Evolutionary conservation across 352 stramenopile species (phyloP).

Genomic region (Albugo candida): DNA sequence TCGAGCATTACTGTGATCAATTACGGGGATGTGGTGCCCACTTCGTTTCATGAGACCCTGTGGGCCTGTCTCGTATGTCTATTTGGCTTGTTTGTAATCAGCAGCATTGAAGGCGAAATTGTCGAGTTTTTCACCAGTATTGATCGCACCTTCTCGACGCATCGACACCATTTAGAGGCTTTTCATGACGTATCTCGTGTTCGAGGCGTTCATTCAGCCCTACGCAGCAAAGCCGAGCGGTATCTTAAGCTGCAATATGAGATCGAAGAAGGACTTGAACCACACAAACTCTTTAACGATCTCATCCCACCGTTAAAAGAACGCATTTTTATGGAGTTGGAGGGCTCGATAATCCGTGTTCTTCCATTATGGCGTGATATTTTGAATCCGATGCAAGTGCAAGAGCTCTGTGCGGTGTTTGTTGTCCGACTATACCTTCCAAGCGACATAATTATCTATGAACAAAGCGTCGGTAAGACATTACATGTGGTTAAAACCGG

Average conservation of each 20-base stretch:
- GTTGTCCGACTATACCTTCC: conserved; percentile 11
- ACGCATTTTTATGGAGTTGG: conserved; percentile 13
- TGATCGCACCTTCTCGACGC: conserved; percentile 7
- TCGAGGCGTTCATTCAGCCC: conserved; percentile 1
- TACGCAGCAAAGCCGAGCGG: neutral
- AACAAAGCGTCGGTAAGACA: conserved; percentile 7
- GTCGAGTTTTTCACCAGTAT: conserved; percentile 13
- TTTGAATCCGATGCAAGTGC: conserved; percentile 8
- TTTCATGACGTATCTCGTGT: conserved; percentile 7
- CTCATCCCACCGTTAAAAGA: conserved; percentile 3
- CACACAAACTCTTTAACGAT: conserved; percentile 10
- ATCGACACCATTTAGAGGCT: conserved; percentile 9
- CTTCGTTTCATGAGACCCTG: conserved; percentile 11
- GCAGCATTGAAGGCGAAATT: conserved; percentile 15
- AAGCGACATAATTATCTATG: conserved; percentile 13
- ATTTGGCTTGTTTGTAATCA: conserved; percentile 15
- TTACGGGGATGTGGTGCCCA: conserved; percentile 18
- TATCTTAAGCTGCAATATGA: conserved; percentile 9
- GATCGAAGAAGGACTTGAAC: conserved; percentile 9
- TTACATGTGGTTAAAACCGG: conserved; percentile 12
- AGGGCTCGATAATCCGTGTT: conserved; percentile 6
- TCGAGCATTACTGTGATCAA: conserved; percentile 17
- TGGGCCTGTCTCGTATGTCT: conserved; percentile 18
- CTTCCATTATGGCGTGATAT: conserved; percentile 9
- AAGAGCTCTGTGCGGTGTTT: conserved; percentile 10